phyloP scores from a whole-genome alignment of 2,329 filamentous ascomycete species.

The Didymella pomorum region DNA sequence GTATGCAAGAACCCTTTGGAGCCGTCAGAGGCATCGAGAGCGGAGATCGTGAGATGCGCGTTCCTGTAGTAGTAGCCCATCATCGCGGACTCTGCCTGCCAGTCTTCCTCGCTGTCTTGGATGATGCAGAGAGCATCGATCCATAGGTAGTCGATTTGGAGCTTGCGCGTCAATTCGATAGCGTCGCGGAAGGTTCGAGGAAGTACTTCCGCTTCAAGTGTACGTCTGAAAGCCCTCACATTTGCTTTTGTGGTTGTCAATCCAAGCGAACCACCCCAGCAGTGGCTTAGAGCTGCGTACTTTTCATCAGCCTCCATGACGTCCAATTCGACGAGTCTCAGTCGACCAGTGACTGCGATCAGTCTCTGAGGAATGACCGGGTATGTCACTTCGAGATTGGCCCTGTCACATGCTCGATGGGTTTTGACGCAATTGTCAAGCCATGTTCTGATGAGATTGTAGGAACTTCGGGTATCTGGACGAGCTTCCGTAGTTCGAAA shows the following conservation, averaged over 20 bases:
- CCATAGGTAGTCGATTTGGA: not conserved
- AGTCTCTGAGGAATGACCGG: not conserved
- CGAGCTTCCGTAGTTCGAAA: not conserved
- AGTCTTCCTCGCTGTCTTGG: not conserved
- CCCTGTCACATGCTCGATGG: not conserved
- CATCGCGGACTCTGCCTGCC: not conserved
- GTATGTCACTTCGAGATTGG: not conserved
- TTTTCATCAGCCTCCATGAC: not conserved
- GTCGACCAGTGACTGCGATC: not conserved
- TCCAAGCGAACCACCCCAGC: not conserved
- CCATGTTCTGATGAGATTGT: not conserved
- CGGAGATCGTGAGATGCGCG: not conserved
- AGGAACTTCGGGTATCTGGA: not conserved
- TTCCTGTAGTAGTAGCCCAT: not conserved
- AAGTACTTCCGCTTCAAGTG: not conserved
- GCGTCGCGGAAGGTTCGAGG: not conserved
- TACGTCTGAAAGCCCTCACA: not conserved
- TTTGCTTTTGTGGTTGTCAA: not conserved
- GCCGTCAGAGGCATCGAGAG: not conserved
- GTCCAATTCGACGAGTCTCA: not conserved
- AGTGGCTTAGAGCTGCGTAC: not conserved
- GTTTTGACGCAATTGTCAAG: not conserved
- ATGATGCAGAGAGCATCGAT: not conserved
- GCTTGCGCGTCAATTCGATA: not conserved
- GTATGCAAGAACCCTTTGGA: not conserved